Conservation (phyloP, 129 eudicot genomes). For the Glebionis coronaria region DNA sequence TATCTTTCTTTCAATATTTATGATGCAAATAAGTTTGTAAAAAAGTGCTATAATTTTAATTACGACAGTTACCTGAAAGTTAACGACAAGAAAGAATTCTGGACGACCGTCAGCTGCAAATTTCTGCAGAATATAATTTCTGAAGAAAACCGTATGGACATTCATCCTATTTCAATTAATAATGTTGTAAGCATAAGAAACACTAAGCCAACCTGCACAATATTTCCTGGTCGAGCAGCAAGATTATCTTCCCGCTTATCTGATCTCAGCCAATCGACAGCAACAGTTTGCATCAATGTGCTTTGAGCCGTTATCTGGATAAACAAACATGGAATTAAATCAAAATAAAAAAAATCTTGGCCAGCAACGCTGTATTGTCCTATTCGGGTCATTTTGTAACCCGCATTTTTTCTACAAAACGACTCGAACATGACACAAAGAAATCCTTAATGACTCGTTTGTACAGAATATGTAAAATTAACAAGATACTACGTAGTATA, state of each 20-base stretch:
- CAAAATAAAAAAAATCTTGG: not conserved
- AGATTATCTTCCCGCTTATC: slow-evolving; percentile 63
- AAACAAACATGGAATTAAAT: not conserved
- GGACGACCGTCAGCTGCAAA: slow-evolving; percentile 59
- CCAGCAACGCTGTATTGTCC: no score
- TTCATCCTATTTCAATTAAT: not conserved
- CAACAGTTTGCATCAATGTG: slow-evolving; percentile 54
- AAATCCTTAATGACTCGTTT: no score
- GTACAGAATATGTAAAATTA: no score
- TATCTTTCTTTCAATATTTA: no score
- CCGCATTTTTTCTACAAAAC: no score
- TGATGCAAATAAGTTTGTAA: no score
- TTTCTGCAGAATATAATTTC: slow-evolving; percentile 38
- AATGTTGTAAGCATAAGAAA: not conserved
- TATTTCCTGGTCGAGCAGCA: slow-evolving; percentile 47
- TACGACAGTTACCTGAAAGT: slow-evolving; percentile 43
- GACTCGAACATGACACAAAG: no score
- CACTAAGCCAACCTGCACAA: slow-evolving; percentile 24
- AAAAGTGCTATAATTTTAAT: no score
- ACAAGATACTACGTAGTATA: no score
- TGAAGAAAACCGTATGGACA: not conserved
- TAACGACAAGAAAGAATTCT: slow-evolving; percentile 55
- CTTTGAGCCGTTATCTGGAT: slow-evolving; percentile 45
- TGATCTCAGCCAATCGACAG: slow-evolving; percentile 59
- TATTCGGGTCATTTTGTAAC: no score